Percentiles rank a stretch among this genome's conserved stretches.
Evolutionary conservation across 805 yeast species (phyloP).

Genomic region (Candida chilensis): DNA sequence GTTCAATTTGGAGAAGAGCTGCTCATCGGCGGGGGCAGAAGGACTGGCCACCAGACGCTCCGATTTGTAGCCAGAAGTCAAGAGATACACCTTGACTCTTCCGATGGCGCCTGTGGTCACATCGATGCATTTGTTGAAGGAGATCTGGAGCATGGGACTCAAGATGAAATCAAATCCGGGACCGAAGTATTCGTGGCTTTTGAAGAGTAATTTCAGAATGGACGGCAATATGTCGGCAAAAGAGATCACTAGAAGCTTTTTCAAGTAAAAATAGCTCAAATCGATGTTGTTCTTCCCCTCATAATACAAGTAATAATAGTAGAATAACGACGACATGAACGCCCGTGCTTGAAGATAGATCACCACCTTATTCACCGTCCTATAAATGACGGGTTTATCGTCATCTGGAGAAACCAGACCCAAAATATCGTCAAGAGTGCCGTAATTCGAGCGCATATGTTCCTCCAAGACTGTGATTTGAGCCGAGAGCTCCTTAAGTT

Average conservation of each 20-base stretch:
- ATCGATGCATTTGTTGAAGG: conserved; percentile 2
- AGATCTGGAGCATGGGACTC: neutral
- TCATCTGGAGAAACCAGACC: too few species aligned
- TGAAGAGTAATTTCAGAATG: neutral
- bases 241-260: conserved; percentile 12
- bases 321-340: conserved; percentile 12
- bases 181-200: neutral
- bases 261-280: conserved; percentile 15
- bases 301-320: conserved; percentile 15
- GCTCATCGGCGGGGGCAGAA: too few species aligned
- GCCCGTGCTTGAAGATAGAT: conserved; percentile 9
- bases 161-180: neutral
- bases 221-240: conserved; percentile 11
- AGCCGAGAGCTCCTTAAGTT: too few species aligned
- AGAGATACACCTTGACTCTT: too few species aligned
- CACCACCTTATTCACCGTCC: conserved; percentile 7
- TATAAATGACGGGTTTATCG: too few species aligned
- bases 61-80: too few species aligned
- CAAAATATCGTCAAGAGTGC: too few species aligned
- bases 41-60: too few species aligned
- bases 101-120: too few species aligned
- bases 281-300: conserved; percentile 12
- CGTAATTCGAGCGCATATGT: too few species aligned
- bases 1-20: too few species aligned
- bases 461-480: too few species aligned